phyloP scores from a whole-genome alignment of 352 stramenopile genomes.

The Pythium aquatile region DNA sequence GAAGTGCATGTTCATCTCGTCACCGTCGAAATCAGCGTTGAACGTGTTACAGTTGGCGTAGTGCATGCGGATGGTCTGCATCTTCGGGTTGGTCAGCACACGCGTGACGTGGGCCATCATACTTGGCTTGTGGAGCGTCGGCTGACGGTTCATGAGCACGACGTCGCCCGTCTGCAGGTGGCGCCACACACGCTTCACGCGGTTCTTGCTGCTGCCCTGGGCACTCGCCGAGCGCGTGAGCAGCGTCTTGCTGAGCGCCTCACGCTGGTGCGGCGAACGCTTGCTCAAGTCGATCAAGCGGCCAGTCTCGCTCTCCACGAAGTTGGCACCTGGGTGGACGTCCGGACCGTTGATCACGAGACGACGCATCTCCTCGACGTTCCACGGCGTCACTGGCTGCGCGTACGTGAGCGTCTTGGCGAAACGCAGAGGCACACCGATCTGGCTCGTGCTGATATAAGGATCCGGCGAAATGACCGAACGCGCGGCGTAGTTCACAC shows the following conservation, averaged over 20 bases:
- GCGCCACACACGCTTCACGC: constrained; percentile 95
- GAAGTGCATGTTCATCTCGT: constrained; percentile 99
- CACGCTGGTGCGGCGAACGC: constrained; percentile 91
- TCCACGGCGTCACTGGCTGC: constrained; percentile 97
- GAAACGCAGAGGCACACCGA: constrained; percentile 98
- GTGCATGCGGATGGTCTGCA: constrained; percentile 99
- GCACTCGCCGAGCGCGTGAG: constrained; percentile 87
- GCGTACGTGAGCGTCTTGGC: constrained; percentile 98
- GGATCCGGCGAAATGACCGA: constrained; percentile 99
- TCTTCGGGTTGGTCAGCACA: constrained; percentile 95
- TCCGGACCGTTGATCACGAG: constrained; percentile 96
- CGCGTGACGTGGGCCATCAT: constrained; percentile 99
- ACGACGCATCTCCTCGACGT: constrained; percentile 96
- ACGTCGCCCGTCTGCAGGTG: constrained; percentile 98
- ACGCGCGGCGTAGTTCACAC: constrained; percentile 99
- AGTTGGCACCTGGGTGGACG: constrained; percentile 97
- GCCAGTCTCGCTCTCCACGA: constrained; percentile 95
- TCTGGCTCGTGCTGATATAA: constrained; percentile 99
- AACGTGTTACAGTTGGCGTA: constrained; percentile 99
- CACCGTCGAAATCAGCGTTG: constrained; percentile 99
- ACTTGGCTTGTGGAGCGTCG: constrained; percentile 99
- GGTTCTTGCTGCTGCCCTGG: constrained; percentile 78
- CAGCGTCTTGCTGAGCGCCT: constrained; percentile 96
- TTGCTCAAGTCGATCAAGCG: constrained; percentile 94
- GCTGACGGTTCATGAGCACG: constrained; percentile 99